A percentile compares a stretch with the other conserved stretches of the same genome.
Evolutionary conservation across 768 basidiomycete genomes (phyloP).

Genomic region (Termitomyces sp.): DNA sequence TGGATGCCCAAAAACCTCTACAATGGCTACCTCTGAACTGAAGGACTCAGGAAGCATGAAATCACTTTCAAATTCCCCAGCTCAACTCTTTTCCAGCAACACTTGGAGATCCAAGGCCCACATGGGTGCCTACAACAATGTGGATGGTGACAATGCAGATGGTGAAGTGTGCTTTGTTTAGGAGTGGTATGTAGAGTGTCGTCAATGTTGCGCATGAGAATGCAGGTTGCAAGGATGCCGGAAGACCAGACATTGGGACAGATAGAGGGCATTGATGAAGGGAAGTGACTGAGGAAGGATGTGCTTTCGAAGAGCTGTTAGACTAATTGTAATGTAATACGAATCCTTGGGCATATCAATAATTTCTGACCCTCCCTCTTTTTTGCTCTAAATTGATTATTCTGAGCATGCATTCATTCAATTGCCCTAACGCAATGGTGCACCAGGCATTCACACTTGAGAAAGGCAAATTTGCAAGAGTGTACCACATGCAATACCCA

Average conservation of each 20-base stretch:
- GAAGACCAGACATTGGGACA: conserved; percentile 53
- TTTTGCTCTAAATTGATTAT: no score
- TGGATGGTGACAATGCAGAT: conserved; percentile 96
- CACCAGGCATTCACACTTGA: no score
- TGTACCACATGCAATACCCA: conserved; percentile 51
- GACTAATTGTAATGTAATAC: no score
- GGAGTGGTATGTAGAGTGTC: conserved; percentile 88
- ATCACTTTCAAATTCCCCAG: no score
- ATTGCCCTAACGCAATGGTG: no score
- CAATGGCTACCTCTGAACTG: no score
- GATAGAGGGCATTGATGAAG: conserved; percentile 30
- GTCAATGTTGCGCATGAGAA: conserved; percentile 66
- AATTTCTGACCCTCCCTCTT: no score
- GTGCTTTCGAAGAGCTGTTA: conserved; percentile 9
- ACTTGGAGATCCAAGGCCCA: conserved; percentile 86
- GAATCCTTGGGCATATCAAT: no score
- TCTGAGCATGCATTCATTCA: no score
- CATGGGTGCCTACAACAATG: conserved; percentile 87
- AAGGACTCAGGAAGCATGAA: no score
- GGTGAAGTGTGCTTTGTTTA: conserved; percentile 92
- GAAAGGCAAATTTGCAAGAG: no score
- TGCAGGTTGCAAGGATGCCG: conserved; percentile 61
- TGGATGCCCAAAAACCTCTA: no score
- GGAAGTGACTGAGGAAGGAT: conserved; percentile 24
- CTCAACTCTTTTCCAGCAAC: conserved; percentile 89